Evolutionary conservation across 345 rosid genomes (phyloP).

Genomic region (Rhizophora mangle): DNA sequence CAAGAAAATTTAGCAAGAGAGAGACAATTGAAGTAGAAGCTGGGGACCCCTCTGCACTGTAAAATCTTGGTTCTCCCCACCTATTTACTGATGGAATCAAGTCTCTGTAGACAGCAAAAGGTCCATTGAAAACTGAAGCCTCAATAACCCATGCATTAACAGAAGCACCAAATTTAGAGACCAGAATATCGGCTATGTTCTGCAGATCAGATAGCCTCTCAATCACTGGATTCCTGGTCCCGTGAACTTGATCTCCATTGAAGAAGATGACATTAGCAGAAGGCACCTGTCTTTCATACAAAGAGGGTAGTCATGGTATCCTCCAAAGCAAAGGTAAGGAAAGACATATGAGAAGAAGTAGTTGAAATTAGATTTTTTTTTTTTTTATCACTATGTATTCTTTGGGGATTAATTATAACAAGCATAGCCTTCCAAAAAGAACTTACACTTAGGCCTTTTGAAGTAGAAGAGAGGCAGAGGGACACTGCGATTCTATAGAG

Average conservation of each 20-base stretch:
- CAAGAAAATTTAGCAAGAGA: slow-evolving; percentile 54
- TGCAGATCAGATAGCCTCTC: slow-evolving; percentile 68
- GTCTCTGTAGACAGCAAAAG: slow-evolving; percentile 68
- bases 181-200: slow-evolving; percentile 57
- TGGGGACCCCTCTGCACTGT: slow-evolving; percentile 53
- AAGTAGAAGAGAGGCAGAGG: slow-evolving; percentile 52
- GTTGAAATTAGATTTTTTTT: too few species aligned
- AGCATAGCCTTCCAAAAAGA: neutral
- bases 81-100: slow-evolving; percentile 61
- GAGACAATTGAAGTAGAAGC: slow-evolving; percentile 61
- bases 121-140: slow-evolving; percentile 62
- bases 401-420: neutral
- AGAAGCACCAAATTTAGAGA: slow-evolving; percentile 64
- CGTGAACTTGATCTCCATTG: slow-evolving; percentile 66
- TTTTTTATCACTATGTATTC: too few species aligned
- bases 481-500: slow-evolving; percentile 64
- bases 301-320: neutral
- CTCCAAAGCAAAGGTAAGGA: too few species aligned
- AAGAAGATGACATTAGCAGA: slow-evolving; percentile 70
- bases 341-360: neutral
- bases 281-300: slow-evolving; percentile 45
- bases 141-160: slow-evolving; percentile 74
- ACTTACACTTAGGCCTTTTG: slow-evolving; percentile 41
- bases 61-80: slow-evolving; percentile 61
- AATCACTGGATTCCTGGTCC: slow-evolving; percentile 58